These are phyloP conservation scores for Vitis vinifera DNA, from an alignment of 164 flowering plant genomes.

Conservation along the genomic window DNA sequence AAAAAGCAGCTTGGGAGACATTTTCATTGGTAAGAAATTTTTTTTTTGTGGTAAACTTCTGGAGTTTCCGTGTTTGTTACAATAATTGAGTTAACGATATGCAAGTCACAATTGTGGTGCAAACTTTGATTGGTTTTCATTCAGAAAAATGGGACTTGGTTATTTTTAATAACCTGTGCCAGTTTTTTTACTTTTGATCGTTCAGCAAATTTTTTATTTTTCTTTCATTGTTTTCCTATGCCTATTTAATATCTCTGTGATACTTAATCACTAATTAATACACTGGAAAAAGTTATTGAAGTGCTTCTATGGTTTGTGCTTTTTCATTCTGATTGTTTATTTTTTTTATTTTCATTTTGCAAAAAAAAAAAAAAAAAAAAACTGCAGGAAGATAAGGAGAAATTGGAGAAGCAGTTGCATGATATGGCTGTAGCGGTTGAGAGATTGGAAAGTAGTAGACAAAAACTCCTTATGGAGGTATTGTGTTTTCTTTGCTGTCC, in stretches of 20 bases:
- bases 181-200: not conserved
- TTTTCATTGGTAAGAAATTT: slow-evolving; percentile 49
- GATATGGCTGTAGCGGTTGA: slow-evolving; percentile 92
- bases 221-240: not conserved
- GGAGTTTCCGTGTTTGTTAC: not conserved
- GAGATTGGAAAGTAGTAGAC: slow-evolving; percentile 86
- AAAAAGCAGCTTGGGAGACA: slow-evolving; percentile 37
- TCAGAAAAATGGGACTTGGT: too few relatives aligned
- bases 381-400: slow-evolving; percentile 83
- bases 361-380: too few relatives aligned
- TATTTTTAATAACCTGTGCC: not conserved
- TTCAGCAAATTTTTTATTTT: not conserved
- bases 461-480: slow-evolving; percentile 89
- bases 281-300: not conserved
- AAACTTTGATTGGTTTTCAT: not conserved
- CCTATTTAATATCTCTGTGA: not conserved
- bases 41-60: not conserved
- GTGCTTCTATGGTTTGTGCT: not conserved
- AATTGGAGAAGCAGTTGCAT: slow-evolving; percentile 88
- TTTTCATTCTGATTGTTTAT: not conserved
- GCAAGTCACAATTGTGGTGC: not conserved
- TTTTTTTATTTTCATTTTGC: slow-evolving; percentile 1
- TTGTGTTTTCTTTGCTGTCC: not conserved
- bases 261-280: not conserved
- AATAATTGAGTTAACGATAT: not conserved